Evolutionary conservation across 1,284 basidiomycete species (phyloP).

Genomic region (Naganishia cerealis): DNA sequence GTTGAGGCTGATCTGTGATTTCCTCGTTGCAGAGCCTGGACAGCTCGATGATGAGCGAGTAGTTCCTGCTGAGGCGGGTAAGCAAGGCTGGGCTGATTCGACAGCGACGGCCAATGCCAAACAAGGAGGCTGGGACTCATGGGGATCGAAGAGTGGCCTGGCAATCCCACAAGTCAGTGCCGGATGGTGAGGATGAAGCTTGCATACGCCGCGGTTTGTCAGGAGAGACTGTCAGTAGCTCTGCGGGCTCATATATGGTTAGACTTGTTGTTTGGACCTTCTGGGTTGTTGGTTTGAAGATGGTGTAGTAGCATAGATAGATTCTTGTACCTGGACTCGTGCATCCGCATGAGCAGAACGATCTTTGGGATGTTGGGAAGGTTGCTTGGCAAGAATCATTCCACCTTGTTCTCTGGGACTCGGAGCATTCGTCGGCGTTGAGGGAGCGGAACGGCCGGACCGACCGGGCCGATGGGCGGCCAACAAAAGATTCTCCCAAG

Average conservation of each 20-base stretch:
- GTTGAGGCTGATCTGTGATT: not conserved
- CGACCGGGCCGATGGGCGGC: slow-evolving; percentile 6
- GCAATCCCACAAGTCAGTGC: slow-evolving; percentile 5
- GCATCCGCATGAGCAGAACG: not conserved
- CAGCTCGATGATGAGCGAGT: not conserved
- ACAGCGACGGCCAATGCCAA: not conserved
- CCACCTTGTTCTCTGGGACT: not conserved
- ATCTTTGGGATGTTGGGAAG: not conserved
- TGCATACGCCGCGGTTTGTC: not conserved
- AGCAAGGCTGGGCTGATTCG: not conserved
- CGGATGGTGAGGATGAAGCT: slow-evolving; percentile 1
- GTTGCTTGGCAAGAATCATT: not conserved
- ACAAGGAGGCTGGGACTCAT: slow-evolving; percentile 6
- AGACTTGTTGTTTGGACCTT: no score
- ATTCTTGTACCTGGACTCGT: no score
- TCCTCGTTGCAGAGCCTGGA: not conserved
- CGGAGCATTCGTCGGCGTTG: slow-evolving; percentile 16
- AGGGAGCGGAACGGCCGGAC: not conserved
- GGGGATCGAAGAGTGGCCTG: not conserved
- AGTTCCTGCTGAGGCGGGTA: not conserved
- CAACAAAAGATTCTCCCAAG: not conserved
- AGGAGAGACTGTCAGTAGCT: not conserved
- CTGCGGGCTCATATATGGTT: no score
- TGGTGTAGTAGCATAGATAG: no score
- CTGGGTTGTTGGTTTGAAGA: no score